Base-by-base conservation (phyloP, 208 protist genomes). In the Leishmania amazonensis region DNA sequence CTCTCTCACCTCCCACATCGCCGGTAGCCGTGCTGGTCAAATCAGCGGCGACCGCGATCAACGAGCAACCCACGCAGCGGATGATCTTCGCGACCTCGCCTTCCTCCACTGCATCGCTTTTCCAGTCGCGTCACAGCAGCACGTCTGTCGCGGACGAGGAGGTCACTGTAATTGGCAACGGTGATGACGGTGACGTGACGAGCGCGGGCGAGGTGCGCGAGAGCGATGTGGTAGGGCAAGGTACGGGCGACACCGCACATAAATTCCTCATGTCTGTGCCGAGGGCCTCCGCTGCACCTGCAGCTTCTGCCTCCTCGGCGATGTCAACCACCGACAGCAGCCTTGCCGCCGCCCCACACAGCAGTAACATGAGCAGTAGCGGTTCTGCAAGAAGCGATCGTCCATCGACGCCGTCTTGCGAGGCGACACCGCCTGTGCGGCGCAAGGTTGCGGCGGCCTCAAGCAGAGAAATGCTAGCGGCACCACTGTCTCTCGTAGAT, bases 1-100 rank as follows among this genome's bases (percentile, higher is more conserved):
- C 83, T 2, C n/a, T 28, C 40, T 79, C 78, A 17, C 83, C 83
- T 9, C 5, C 38, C 6, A 40, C 73, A 47, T 15, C 51, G 6
- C 73, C 73, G 38, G 8, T 28, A 45, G n/a, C 74, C 31, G 24
- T 78, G 51, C 40, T 28, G 17, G 35, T 24, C 24, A 47, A 28
- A 13, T 19, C 76, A 79, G 53, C 7, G 40, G 71, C 45, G 35
- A 51, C 58, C 24, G 13, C 24, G 73, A 21, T 6, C 4, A 62
- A 28, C 2, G 73, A 42, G 75, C 75, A 8, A 38, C 53, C 31
- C 38, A 65, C 75, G 24, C 75, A 65, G 38, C 75, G 57, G 40
- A 49, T 65, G 75, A n/a, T 78, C 38, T 49, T 64, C 19, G 57
- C 57, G 35, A 47, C 38, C 19, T 62, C 73, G 19, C 40, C 53